Evolutionary conservation across 352 stramenopile genomes (phyloP).

Genomic region (Phytophthora macrochlamydospora): DNA sequence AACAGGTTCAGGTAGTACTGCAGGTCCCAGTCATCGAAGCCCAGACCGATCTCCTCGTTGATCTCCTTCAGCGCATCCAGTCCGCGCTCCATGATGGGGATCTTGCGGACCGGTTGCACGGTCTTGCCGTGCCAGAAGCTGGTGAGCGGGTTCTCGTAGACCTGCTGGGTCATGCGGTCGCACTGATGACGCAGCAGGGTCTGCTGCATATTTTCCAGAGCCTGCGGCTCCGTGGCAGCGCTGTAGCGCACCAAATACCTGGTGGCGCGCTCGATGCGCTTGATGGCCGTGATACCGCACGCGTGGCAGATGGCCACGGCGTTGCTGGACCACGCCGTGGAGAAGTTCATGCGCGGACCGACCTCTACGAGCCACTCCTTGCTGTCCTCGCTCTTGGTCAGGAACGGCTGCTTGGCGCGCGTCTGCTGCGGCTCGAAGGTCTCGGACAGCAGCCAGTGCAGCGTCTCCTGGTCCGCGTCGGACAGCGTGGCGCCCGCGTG

Average conservation of each 20-base stretch:
- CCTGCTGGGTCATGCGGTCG: constrained; percentile 98
- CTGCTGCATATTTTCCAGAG: constrained; percentile 48
- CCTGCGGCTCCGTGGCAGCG: constrained; percentile 37
- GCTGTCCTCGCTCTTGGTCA: constrained; percentile 22
- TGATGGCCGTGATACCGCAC: constrained; percentile 90
- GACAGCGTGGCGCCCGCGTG: constrained; percentile 48
- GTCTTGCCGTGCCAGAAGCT: constrained; percentile 91
- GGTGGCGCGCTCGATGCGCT: constrained; percentile 94
- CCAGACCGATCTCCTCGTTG: constrained; percentile 94
- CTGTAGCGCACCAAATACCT: constrained; percentile 89
- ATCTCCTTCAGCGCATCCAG: constrained; percentile 95
- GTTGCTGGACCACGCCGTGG: constrained; percentile 98
- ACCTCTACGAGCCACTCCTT: constrained; percentile 93
- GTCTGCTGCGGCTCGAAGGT: constrained; percentile 95
- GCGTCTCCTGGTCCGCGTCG: constrained; percentile 59
- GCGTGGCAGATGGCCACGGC: constrained; percentile 96
- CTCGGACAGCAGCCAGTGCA: constrained; percentile 97
- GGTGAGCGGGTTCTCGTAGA: constrained; percentile 91
- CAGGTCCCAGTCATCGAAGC: constrained; percentile 99
- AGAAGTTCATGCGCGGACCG: constrained; percentile 98
- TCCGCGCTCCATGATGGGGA: constrained; percentile 96
- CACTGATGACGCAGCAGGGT: constrained; percentile 80
- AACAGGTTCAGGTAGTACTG: constrained; percentile 99
- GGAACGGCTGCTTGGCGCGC: constrained; percentile 57
- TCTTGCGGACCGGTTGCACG: constrained; percentile 85